A percentile compares a stretch with the other conserved stretches of the same genome.
phyloP scores from a whole-genome alignment of 1,284 basidiomycete species.

The Ceratobasidium sp. region DNA sequence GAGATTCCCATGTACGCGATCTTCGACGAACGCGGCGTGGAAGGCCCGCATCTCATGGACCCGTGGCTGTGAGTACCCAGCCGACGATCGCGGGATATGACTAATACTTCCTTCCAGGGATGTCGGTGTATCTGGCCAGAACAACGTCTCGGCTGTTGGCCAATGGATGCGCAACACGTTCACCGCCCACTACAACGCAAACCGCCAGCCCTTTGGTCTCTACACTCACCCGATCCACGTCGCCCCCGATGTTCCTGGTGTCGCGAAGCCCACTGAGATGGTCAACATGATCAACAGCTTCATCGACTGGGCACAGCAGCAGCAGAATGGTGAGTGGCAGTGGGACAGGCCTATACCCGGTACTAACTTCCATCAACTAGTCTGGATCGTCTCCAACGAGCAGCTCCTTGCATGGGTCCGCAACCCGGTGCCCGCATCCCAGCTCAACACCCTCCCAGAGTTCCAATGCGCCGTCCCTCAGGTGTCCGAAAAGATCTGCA shows the following conservation, averaged over 20 bases:
- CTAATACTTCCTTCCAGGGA: conserved; percentile 35
- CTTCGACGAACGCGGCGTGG: conserved; percentile 66
- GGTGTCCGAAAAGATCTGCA: conserved; percentile 68
- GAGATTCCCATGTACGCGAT: conserved; percentile 82
- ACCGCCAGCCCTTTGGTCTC: conserved; percentile 79
- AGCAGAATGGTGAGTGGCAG: conserved; percentile 61
- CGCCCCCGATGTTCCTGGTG: conserved; percentile 64
- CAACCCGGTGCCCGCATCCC: conserved; percentile 69
- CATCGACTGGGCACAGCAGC: conserved; percentile 80
- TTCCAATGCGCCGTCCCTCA: conserved; percentile 69
- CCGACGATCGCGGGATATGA: conserved; percentile 3
- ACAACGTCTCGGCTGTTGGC: conserved; percentile 65
- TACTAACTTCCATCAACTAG: conserved; percentile 48
- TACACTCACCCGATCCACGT: conserved; percentile 85
- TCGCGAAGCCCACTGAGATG: conserved; percentile 57
- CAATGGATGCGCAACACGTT: conserved; percentile 79
- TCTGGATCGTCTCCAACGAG: conserved; percentile 78
- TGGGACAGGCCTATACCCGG: conserved; percentile 5
- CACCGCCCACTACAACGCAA: conserved; percentile 72
- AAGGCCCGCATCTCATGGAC: conserved; percentile 77
- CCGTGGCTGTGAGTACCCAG: conserved; percentile 70
- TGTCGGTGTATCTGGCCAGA: conserved; percentile 52
- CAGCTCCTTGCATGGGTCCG: conserved; percentile 78
- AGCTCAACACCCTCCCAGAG: conserved; percentile 60
- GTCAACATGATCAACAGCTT: conserved; percentile 79